A percentile compares a stretch with the other conserved stretches of the same genome.
Evolutionary conservation across 768 basidiomycete genomes (phyloP).

Genomic region (Collybia sordida): DNA sequence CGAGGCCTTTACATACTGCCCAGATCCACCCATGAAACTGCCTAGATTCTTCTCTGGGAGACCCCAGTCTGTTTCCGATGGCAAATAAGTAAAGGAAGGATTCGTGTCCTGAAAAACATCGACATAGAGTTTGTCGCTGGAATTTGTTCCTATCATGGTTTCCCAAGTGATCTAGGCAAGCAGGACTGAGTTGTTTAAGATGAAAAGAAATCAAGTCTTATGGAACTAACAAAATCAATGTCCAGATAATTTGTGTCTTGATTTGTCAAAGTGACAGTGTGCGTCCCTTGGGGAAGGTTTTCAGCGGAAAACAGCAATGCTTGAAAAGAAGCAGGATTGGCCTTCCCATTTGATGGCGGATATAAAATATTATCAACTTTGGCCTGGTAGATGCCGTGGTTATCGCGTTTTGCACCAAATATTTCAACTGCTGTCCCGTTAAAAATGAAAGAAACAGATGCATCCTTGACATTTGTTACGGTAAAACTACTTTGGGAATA

Average conservation of each 20-base stretch:
- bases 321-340: conserved; percentile 36
- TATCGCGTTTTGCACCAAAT: conserved; percentile 47
- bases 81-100: conserved; percentile 35
- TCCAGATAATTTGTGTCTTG: conserved; percentile 32
- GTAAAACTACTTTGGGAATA: conserved; percentile 40
- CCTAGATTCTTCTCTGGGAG: conserved; percentile 27
- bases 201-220: background rate
- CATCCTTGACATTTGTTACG: conserved; percentile 28
- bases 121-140: conserved; percentile 21
- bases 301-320: conserved; percentile 35
- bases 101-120: conserved; percentile 33
- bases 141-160: conserved; percentile 20
- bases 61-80: conserved; percentile 29
- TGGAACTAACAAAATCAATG: conserved; percentile 45
- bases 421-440: conserved; percentile 50
- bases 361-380: conserved; percentile 35
- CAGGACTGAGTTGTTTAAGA: background rate
- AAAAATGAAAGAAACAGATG: conserved; percentile 40
- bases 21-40: conserved; percentile 40
- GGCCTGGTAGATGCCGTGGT: conserved; percentile 46
- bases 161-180: conserved; percentile 29
- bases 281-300: conserved; percentile 30
- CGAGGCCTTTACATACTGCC: conserved; percentile 39
- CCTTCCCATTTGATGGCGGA: conserved; percentile 26
- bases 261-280: conserved; percentile 37